Evolutionary conservation across 1,284 basidiomycete genomes (phyloP).

Genomic region (Prillingera fragicola): DNA sequence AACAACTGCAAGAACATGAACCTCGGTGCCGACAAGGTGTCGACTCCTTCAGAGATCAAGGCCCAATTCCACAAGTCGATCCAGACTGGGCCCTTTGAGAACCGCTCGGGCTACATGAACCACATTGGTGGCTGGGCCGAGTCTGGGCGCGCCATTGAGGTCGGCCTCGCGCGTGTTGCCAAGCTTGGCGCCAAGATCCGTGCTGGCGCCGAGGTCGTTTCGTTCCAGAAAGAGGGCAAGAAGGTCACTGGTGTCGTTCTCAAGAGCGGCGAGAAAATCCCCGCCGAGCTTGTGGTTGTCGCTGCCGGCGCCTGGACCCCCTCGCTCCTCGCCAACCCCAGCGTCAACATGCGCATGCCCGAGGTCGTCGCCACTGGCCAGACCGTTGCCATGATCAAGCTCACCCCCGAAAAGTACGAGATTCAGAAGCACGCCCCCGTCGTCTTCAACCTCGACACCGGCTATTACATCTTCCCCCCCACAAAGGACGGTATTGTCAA

Average conservation of each 20-base stretch:
- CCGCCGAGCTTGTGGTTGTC: constrained; percentile 39
- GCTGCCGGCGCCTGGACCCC: constrained; percentile 58
- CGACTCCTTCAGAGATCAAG: constrained; percentile 22
- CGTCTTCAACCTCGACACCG: constrained; percentile 47
- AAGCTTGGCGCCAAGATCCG: constrained; percentile 60
- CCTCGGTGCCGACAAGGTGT: constrained; percentile 24
- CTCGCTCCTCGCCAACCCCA: constrained; percentile 62
- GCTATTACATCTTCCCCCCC: constrained; percentile 52
- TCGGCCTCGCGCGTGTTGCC: constrained; percentile 58
- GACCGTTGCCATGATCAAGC: constrained; percentile 66
- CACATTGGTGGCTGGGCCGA: constrained; percentile 78
- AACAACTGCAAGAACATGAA: constrained; percentile 28
- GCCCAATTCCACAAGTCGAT: constrained; percentile 16
- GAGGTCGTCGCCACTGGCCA: constrained; percentile 52
- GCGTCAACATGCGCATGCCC: constrained; percentile 30
- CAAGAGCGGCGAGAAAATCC: constrained; percentile 54
- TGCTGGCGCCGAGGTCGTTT: constrained; percentile 57
- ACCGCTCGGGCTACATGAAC: constrained; percentile 61
- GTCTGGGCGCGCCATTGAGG: constrained; percentile 61
- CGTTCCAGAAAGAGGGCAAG: constrained; percentile 36
- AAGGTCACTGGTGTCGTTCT: constrained; percentile 61
- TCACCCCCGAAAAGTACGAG: constrained; percentile 63
- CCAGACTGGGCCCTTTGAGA: constrained; percentile 27
- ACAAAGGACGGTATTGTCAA: constrained; percentile 48
- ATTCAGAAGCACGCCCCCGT: constrained; percentile 63